Conservation (phyloP, 2,329 filamentous ascomycete species). For the Arthrocladium fulminans region DNA sequence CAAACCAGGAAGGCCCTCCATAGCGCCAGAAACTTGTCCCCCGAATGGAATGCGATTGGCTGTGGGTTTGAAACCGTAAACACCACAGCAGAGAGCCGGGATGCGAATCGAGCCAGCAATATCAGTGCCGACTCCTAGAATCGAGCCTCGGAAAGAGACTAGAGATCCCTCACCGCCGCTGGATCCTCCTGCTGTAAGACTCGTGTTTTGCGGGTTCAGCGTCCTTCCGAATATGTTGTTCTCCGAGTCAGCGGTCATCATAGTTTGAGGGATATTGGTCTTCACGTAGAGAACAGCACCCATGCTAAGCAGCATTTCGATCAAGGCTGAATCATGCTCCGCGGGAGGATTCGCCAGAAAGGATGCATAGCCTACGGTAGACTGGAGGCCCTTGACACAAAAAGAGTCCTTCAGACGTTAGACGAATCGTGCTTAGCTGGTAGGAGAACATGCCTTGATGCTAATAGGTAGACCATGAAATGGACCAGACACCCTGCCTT, state of each 20-base stretch:
- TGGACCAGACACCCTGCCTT: conserved; percentile 24
- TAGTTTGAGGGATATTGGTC: conserved; percentile 48
- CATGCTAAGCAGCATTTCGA: conserved; percentile 30
- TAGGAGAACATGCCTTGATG: conserved; percentile 28
- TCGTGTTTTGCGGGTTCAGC: conserved; percentile 32
- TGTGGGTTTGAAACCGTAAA: conserved; percentile 32
- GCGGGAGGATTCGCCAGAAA: too few relatives aligned
- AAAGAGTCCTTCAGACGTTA: too few relatives aligned
- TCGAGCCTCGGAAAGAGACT: conserved; percentile 29
- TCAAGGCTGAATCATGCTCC: neutral
- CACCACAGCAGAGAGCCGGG: conserved; percentile 29
- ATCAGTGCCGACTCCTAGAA: conserved; percentile 30
- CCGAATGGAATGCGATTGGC: conserved; percentile 26
- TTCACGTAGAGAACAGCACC: conserved; percentile 41
- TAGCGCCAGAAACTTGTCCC: too few relatives aligned
- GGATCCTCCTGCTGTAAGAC: conserved; percentile 29
- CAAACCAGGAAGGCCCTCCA: too few relatives aligned
- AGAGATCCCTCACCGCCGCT: conserved; percentile 33
- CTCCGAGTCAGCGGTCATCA: conserved; percentile 37
- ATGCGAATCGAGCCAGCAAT: conserved; percentile 32
- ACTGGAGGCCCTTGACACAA: too few relatives aligned
- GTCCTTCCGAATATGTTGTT: conserved; percentile 38
- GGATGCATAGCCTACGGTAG: neutral
- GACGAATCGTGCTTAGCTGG: too few relatives aligned
- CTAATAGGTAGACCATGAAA: conserved; percentile 28